phyloP scores from a whole-genome alignment of 1,284 basidiomycete species.

The Fomitopsis betulina region DNA sequence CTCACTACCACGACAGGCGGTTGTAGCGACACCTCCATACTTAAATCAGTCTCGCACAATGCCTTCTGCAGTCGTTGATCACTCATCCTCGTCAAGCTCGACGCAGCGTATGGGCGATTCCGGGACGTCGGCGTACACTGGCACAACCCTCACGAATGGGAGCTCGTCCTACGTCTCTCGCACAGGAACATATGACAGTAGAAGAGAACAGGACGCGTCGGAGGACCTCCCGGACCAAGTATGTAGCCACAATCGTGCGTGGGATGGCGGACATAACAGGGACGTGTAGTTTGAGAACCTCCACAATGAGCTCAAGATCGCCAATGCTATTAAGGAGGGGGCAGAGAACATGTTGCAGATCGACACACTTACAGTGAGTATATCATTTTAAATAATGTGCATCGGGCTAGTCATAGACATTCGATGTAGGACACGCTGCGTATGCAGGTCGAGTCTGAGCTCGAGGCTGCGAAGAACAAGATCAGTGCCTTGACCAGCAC shows the following conservation, averaged over 20 bases:
- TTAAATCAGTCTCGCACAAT: neutral
- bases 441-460: slow-evolving; percentile 70
- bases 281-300: slow-evolving; percentile 58
- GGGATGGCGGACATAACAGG: neutral
- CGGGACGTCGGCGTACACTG: neutral
- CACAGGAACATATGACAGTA: neutral
- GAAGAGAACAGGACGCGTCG: neutral
- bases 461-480: slow-evolving; percentile 66
- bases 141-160: neutral
- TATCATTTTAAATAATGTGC: neutral
- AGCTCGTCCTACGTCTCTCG: neutral
- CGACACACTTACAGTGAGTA: slow-evolving; percentile 47
- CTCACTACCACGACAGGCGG: neutral
- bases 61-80: neutral
- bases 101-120: neutral
- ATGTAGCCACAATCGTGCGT: neutral
- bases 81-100: neutral
- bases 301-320: slow-evolving; percentile 60
- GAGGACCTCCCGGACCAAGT: slow-evolving; percentile 6
- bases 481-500: slow-evolving; percentile 62
- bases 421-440: slow-evolving; percentile 48
- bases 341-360: slow-evolving; percentile 79
- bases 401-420: neutral
- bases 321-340: slow-evolving; percentile 80
- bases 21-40: neutral